phyloP scores from a whole-genome alignment of 306 rosid genomes.

The Gillenia trifoliata region DNA sequence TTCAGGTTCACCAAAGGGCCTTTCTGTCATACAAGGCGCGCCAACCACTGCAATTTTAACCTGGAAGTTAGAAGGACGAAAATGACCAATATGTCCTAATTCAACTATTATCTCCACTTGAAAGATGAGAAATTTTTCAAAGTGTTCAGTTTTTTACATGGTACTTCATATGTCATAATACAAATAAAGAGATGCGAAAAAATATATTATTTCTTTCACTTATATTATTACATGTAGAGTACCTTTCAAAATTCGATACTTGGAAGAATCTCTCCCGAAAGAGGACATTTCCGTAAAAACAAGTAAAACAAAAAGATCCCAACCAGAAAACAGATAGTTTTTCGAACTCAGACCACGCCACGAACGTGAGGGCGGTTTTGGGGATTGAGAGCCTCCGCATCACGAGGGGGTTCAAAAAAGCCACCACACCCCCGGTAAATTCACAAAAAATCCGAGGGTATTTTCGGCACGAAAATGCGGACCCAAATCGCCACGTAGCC shows the following conservation, averaged over 20 bases:
- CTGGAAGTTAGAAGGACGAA: neutral
- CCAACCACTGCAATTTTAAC: constrained; percentile 17
- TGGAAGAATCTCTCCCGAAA: accelerated
- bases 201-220: too few relatives aligned
- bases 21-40: constrained; percentile 2
- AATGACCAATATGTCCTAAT: constrained; percentile 7
- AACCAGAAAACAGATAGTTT: constrained; percentile 12
- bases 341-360: constrained; percentile 24
- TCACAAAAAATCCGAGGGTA: neutral
- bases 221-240: too few relatives aligned
- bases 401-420: constrained; percentile 10
- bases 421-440: neutral
- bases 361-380: constrained; percentile 9
- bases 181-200: too few relatives aligned
- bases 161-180: too few relatives aligned
- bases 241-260: too few relatives aligned
- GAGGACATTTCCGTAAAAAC: constrained; percentile 28
- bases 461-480: constrained; percentile 1
- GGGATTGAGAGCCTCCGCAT: constrained; percentile 11
- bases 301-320: constrained; percentile 1
- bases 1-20: constrained; percentile 16
- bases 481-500: neutral
- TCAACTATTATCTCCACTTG: neutral
- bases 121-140: accelerated
- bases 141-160: too few relatives aligned